Evolutionary conservation across 2,329 filamentous ascomycete species (phyloP).

Genomic region (Chaetomium sp.): DNA sequence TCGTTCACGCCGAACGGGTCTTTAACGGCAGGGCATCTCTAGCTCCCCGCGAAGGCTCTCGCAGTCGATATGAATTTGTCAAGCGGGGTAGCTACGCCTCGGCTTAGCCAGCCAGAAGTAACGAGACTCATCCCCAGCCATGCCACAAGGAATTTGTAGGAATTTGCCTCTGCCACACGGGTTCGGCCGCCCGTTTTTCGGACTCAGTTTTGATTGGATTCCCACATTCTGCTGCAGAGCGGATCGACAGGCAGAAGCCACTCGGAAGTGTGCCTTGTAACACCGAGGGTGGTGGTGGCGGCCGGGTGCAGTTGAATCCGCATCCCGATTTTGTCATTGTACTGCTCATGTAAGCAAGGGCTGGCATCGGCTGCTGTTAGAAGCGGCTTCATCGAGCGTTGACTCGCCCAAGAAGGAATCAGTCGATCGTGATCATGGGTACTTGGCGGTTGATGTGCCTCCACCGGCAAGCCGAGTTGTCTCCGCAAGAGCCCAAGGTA

Average conservation of each 20-base stretch:
- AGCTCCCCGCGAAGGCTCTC: background rate
- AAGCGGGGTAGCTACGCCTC: background rate
- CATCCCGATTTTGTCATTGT: conserved; percentile 27
- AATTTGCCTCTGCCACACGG: conserved; percentile 1
- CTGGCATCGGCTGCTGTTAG: background rate
- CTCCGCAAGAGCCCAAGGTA: background rate
- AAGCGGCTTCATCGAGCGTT: background rate
- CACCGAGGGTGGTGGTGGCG: conserved; percentile 12
- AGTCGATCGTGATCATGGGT: background rate
- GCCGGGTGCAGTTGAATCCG: conserved; percentile 24
- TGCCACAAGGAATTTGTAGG: too few species aligned
- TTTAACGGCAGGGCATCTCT: background rate
- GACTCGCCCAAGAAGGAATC: background rate
- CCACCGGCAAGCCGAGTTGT: background rate
- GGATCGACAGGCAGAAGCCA: conserved; percentile 22
- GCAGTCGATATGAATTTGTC: background rate
- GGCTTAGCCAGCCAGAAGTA: background rate
- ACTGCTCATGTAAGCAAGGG: conserved; percentile 19
- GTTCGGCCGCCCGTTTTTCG: conserved; percentile 1
- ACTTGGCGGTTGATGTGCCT: background rate
- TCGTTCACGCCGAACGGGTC: background rate
- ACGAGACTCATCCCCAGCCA: background rate
- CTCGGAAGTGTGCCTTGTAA: conserved; percentile 27
- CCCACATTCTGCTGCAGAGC: conserved; percentile 3
- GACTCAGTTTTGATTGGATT: conserved; percentile 16